Evolutionary conservation across 306 rosid species (phyloP).

Genomic region (Begonia masoniana): DNA sequence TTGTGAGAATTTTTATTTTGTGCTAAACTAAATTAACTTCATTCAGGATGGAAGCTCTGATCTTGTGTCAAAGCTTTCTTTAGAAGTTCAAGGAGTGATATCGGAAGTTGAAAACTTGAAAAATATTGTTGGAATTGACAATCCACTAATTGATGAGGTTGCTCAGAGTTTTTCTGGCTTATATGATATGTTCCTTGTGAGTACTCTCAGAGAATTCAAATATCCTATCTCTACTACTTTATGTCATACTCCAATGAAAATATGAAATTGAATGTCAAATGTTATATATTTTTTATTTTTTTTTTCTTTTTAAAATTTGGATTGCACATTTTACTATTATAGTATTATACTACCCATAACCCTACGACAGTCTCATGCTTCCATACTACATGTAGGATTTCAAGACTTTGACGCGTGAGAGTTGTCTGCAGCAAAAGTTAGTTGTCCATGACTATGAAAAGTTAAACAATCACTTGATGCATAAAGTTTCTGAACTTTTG

Average conservation of each 20-base stretch:
- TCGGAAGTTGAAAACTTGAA: slow-evolving; percentile 51
- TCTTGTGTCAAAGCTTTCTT: slow-evolving; percentile 25
- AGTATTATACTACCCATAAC: too few relatives aligned
- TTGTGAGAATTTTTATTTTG: not conserved
- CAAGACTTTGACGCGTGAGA: slow-evolving; percentile 29
- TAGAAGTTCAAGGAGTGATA: slow-evolving; percentile 41
- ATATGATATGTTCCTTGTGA: slow-evolving; percentile 41
- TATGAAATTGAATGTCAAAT: too few relatives aligned
- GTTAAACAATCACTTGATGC: slow-evolving; percentile 35
- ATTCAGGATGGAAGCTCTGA: slow-evolving; percentile 47
- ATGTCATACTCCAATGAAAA: too few relatives aligned
- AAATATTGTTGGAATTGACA: slow-evolving; percentile 31
- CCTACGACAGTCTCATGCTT: slow-evolving; percentile 1
- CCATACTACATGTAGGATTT: slow-evolving; percentile 39
- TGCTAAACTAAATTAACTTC: slow-evolving; percentile 19
- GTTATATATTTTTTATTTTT: too few relatives aligned
- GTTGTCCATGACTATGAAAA: slow-evolving; percentile 31
- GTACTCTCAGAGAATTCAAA: slow-evolving; percentile 16
- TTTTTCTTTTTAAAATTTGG: not conserved
- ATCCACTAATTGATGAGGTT: slow-evolving; percentile 43
- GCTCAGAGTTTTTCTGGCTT: slow-evolving; percentile 37
- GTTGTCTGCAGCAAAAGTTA: slow-evolving; percentile 27
- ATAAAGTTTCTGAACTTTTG: slow-evolving; percentile 48
- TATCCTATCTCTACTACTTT: too few relatives aligned
- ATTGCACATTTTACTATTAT: not conserved